Percentiles rank a stretch among this genome's conserved stretches.
These are phyloP conservation scores for Sphaerulina musiva DNA, from an alignment of 2,329 filamentous ascomycete species.

Conservation along the genomic window DNA sequence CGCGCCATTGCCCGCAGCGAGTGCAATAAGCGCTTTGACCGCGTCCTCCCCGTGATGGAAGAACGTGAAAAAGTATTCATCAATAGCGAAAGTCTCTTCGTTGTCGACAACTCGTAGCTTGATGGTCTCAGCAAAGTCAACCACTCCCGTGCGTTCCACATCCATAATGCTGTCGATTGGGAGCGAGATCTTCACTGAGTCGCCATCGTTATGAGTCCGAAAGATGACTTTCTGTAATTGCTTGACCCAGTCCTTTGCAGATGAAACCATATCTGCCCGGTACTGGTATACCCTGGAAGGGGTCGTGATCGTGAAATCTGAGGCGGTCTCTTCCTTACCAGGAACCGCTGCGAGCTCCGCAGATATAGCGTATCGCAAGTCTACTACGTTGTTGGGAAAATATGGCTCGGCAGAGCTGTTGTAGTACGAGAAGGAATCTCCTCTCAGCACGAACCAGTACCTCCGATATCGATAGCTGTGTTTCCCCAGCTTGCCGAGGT, in stretches of 20 bases:
- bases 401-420: conserved; percentile 77
- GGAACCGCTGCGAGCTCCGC: conserved; percentile 53
- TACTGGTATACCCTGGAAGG: conserved; percentile 80
- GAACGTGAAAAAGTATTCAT: conserved; percentile 98
- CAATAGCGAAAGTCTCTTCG: conserved; percentile 88
- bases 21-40: conserved; percentile 56
- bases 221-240: conserved; percentile 92
- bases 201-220: conserved; percentile 88
- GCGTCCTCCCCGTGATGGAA: conserved; percentile 71
- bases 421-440: conserved; percentile 87
- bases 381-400: conserved; percentile 86
- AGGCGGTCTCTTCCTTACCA: conserved; percentile 55
- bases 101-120: conserved; percentile 91
- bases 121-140: conserved; percentile 87
- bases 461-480: conserved; percentile 81
- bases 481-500: conserved; percentile 79
- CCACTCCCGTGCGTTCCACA: conserved; percentile 82
- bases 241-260: conserved; percentile 95
- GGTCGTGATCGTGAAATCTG: conserved; percentile 71
- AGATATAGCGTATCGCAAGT: conserved; percentile 84
- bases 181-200: conserved; percentile 91
- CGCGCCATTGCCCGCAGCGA: conserved; percentile 59
- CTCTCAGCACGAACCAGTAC: conserved; percentile 90
- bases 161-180: conserved; percentile 86
- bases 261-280: conserved; percentile 76